These are phyloP conservation scores for Alternaria viburni DNA, from an alignment of 2,329 filamentous ascomycete genomes.

Conservation along the genomic window DNA sequence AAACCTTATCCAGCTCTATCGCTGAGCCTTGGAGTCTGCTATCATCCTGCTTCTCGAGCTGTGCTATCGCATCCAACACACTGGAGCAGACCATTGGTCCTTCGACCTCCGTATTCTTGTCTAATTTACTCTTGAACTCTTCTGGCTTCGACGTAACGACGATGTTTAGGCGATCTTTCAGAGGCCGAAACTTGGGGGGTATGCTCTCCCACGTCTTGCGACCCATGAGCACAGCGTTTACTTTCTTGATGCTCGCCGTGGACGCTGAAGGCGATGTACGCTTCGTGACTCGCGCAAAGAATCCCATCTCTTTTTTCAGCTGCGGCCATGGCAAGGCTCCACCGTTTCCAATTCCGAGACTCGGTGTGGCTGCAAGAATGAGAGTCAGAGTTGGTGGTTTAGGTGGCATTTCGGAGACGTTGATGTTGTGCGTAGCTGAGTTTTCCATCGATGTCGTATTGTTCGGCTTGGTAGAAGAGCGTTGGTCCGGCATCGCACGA, in stretches of 20 bases:
- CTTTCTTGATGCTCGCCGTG: constrained; percentile 8
- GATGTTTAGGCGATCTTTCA: constrained; percentile 81
- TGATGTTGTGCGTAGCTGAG: background rate
- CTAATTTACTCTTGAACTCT: constrained; percentile 18
- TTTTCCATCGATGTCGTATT: background rate
- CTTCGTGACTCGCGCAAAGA: constrained; percentile 90
- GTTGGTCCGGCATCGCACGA: constrained; percentile 12
- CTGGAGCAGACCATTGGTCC: constrained; percentile 65
- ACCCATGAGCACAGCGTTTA: constrained; percentile 87
- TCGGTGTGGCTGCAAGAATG: constrained; percentile 89
- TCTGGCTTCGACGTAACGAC: constrained; percentile 68
- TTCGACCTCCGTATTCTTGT: constrained; percentile 10
- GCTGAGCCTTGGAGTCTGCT: background rate
- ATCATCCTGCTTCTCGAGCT: constrained; percentile 6
- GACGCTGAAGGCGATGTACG: constrained; percentile 54
- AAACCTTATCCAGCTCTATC: constrained; percentile 56
- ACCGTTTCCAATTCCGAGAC: constrained; percentile 83
- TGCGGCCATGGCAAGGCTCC: constrained; percentile 88
- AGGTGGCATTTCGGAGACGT: constrained; percentile 23
- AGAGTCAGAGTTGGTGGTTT: constrained; percentile 72
- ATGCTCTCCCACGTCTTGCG: constrained; percentile 97
- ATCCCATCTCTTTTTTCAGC: constrained; percentile 89
- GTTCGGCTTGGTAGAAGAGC: background rate
- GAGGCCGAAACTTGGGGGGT: constrained; percentile 76
- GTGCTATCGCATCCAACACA: constrained; percentile 45